phyloP scores from a whole-genome alignment of 192 early-diverging fungal species.

The Backusella sp. region DNA sequence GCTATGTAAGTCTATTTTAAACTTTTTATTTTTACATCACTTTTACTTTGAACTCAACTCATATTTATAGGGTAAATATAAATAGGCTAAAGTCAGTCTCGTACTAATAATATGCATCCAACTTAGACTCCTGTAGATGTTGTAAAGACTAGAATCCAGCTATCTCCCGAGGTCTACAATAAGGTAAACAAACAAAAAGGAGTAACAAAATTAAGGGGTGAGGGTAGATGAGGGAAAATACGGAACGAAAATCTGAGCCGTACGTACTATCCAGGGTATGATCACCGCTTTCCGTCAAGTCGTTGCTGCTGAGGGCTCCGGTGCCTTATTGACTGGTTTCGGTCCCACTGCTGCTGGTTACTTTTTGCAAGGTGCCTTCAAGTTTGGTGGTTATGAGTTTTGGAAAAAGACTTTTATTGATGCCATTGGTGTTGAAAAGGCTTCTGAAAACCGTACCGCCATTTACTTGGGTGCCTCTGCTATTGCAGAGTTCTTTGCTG shows the following conservation, averaged over 20 bases:
- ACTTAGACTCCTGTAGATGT: slow-evolving; percentile 58
- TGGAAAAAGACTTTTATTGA: slow-evolving; percentile 61
- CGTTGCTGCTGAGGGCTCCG: slow-evolving; percentile 50
- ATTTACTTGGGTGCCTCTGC: slow-evolving; percentile 67
- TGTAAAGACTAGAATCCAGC: slow-evolving; percentile 76
- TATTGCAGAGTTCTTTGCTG: slow-evolving; percentile 74
- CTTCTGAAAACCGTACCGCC: slow-evolving; percentile 56
- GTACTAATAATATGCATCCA: not conserved
- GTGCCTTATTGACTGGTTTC: slow-evolving; percentile 61
- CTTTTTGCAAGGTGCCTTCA: slow-evolving; percentile 66
- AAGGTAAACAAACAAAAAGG: slow-evolving; percentile 33
- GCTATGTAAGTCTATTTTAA: slow-evolving; percentile 34
- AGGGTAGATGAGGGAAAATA: not conserved
- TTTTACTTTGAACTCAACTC: not conserved
- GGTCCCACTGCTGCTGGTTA: slow-evolving; percentile 65
- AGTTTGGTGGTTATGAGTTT: slow-evolving; percentile 69
- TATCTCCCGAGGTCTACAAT: slow-evolving; percentile 61
- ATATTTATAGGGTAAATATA: slow-evolving; percentile 8
- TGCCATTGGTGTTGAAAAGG: slow-evolving; percentile 51
- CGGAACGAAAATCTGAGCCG: not conserved
- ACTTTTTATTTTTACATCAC: not conserved
- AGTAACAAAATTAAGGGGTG: not conserved
- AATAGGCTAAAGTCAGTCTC: not conserved
- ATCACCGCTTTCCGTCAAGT: slow-evolving; percentile 49
- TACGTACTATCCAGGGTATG: slow-evolving; percentile 42